These are phyloP conservation scores for Suhomyces bribrorum DNA, from an alignment of 1,139 yeast species.

Conservation along the genomic window DNA sequence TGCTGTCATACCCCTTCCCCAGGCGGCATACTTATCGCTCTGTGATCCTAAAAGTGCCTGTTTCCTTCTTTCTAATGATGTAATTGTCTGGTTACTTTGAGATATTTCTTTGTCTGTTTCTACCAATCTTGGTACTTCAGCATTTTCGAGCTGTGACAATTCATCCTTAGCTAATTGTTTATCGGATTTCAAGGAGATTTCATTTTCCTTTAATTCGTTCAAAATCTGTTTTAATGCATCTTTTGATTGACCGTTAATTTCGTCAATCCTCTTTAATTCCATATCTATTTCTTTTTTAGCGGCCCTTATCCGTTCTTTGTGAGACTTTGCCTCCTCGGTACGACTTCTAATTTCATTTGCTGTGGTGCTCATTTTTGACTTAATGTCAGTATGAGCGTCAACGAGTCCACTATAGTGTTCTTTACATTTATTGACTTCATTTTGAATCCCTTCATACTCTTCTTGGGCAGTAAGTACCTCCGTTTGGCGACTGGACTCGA, in stretches of 20 bases:
- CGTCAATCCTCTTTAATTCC: slow-evolving; percentile 41
- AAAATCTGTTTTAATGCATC: slow-evolving; percentile 24
- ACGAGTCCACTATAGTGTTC: slow-evolving; percentile 5
- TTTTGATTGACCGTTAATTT: slow-evolving; percentile 43
- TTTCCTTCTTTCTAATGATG: slow-evolving; percentile 6
- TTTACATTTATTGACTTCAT: slow-evolving; percentile 12
- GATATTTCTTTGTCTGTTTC: slow-evolving; percentile 10
- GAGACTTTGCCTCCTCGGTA: slow-evolving; percentile 26
- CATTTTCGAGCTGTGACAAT: slow-evolving; percentile 15
- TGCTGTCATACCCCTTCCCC: slow-evolving; percentile 45
- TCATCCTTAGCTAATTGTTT: slow-evolving; percentile 21
- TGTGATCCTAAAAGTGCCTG: slow-evolving; percentile 22
- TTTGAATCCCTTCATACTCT: slow-evolving; percentile 14
- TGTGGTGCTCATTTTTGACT: slow-evolving; percentile 9
- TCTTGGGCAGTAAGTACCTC: slow-evolving; percentile 13
- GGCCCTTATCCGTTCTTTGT: slow-evolving; percentile 28
- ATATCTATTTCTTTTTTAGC: slow-evolving; percentile 19
- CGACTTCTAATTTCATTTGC: slow-evolving; percentile 23
- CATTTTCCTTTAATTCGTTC: slow-evolving; percentile 15
- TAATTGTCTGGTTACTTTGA: slow-evolving; percentile 6
- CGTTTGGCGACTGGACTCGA: slow-evolving; percentile 10
- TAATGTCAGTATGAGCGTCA: slow-evolving; percentile 4
- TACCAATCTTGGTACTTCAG: slow-evolving; percentile 7
- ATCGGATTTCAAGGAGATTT: slow-evolving; percentile 16
- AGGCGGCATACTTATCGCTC: slow-evolving; percentile 43